Base-by-base conservation (phyloP, 345 rosid species). In the Melaleuca alternifolia region DNA sequence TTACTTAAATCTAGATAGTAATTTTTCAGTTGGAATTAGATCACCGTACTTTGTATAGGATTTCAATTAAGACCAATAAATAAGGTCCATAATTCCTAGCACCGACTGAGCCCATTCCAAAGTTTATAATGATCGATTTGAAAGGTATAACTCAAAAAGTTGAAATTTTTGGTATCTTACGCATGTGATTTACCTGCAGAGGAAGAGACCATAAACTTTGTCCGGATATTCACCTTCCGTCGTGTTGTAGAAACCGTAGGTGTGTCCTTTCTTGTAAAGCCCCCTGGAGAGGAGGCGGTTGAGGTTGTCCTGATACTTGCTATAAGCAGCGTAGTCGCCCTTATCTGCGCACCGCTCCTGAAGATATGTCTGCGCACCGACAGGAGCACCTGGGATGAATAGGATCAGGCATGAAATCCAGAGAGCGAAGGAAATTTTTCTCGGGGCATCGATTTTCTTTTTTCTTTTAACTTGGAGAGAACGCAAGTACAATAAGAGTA, bases 191-290 rank as follows among this genome's bases (percentile, higher is more conserved):
- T 26, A 57, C 15, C 77, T 71, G 50, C 90, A 87, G 13, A 85
- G 87, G 77, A 65, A 87, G 79, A 85, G 85, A 2, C 89, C 88
- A 46, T 85, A 84, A 18, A 87, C 89, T 75, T 44, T 44, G 46
- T 89, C 76, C 10, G 77, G 84, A 48, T 50, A 24, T 9, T 54
- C 85, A 26, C 59, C 26, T 21, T 6, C 61, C 20, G 33, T 48
- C 1, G 51, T 41, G 21, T 23, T 44, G 82, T 79, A 61, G 86
- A 46, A 65, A 18, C 41, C 86, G 0, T 0, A 6, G 37, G 4
- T 62, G 59, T 7, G 28, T 26, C 82, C 82, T 53, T 44, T 16
- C 11, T 0, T 12, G 86, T 3, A 41, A 41, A 56, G 15, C 5
- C 4, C 33, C 44, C 0, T 10, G 48, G 5, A 5, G 52, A 51